Percentiles rank a stretch among this genome's conserved stretches.
phyloP scores from a whole-genome alignment of 2,329 filamentous ascomycete genomes.

The Aaosphaeria arxii region DNA sequence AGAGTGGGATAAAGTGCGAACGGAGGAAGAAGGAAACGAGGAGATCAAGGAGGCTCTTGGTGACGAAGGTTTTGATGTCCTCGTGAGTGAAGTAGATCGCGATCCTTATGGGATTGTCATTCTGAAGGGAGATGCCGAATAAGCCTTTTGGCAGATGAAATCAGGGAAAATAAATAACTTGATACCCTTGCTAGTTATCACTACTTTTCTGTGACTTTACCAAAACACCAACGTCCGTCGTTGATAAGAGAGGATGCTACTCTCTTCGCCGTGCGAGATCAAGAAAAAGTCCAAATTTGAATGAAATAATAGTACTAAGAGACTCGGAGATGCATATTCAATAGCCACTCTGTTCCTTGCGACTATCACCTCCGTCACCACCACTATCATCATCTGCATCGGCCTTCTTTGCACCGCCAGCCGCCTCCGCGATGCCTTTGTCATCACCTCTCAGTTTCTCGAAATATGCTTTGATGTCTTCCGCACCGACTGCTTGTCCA shows the following conservation, averaged over 20 bases:
- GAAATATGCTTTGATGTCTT: constrained; percentile 96
- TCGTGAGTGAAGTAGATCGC: constrained; percentile 74
- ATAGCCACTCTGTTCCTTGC: constrained; percentile 41
- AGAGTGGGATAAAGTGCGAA: constrained; percentile 52
- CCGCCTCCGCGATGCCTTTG: constrained; percentile 55
- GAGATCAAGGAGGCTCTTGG: constrained; percentile 48
- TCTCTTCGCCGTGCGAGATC: too few species aligned
- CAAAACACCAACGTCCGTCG: too few species aligned
- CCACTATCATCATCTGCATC: constrained; percentile 22
- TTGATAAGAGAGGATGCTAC: too few species aligned
- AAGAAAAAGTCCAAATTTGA: too few species aligned
- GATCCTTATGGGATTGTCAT: constrained; percentile 78
- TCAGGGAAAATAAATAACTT: too few species aligned
- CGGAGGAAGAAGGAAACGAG: constrained; percentile 39
- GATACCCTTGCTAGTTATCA: too few species aligned
- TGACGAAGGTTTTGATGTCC: constrained; percentile 59
- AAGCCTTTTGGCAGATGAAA: background rate
- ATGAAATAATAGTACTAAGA: too few species aligned
- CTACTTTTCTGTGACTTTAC: too few species aligned
- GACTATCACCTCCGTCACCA: constrained; percentile 21
- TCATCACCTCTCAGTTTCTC: constrained; percentile 90
- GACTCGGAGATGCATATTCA: constrained; percentile 5
- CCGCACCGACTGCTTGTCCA: constrained; percentile 81
- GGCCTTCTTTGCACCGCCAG: constrained; percentile 25
- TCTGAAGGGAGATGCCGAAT: constrained; percentile 12